Percentiles rank a stretch among this genome's conserved stretches.
Conservation (phyloP, 257 asterid genomes). For the Lithospermum erythrorhizon region DNA sequence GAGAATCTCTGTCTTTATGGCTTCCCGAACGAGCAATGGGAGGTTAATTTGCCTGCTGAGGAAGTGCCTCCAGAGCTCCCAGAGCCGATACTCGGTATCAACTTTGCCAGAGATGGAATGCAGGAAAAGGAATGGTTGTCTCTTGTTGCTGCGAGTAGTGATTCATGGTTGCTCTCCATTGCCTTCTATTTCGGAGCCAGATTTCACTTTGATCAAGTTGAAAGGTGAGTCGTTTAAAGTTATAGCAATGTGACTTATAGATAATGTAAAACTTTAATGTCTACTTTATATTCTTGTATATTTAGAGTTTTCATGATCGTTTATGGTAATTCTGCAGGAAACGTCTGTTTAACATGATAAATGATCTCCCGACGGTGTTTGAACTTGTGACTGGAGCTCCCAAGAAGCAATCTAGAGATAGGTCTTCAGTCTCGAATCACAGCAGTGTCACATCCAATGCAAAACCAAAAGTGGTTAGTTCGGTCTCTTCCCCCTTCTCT, state of each 20-base stretch:
- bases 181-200: conserved; percentile 46
- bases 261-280: background rate
- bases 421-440: conserved; percentile 25
- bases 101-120: conserved; percentile 43
- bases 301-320: background rate
- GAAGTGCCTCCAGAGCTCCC: conserved; percentile 46
- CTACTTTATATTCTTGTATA: background rate
- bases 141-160: conserved; percentile 38
- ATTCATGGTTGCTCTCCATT: conserved; percentile 31
- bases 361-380: conserved; percentile 69
- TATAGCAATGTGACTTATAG: background rate
- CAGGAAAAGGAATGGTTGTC: conserved; percentile 37
- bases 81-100: conserved; percentile 39
- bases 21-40: conserved; percentile 32
- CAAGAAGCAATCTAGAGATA: conserved; percentile 46
- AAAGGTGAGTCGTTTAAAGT: conserved; percentile 14
- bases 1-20: conserved; percentile 39
- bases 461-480: conserved; percentile 12
- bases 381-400: conserved; percentile 73
- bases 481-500: background rate
- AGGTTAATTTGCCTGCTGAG: conserved; percentile 36
- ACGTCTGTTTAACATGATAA: conserved; percentile 66
- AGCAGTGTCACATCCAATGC: conserved; percentile 32
- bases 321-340: conserved; percentile 34
- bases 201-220: conserved; percentile 33